A percentile compares a stretch with the other conserved stretches of the same genome.
phyloP scores from a whole-genome alignment of 2,329 filamentous ascomycete species.

The Claviceps arundinis region DNA sequence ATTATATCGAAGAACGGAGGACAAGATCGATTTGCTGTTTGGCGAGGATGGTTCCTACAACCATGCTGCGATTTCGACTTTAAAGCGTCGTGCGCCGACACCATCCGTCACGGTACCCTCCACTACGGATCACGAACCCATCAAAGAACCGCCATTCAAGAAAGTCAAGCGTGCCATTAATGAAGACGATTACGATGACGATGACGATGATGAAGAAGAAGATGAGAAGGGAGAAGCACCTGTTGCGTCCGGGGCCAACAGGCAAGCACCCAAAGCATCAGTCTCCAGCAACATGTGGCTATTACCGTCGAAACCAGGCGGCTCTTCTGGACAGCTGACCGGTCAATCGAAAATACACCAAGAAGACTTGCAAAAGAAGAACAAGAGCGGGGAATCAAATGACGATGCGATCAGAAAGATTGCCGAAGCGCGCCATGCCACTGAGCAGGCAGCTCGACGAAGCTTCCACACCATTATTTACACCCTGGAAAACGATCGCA shows the following conservation, averaged over 20 bases:
- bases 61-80: conserved; percentile 37
- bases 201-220: conserved; percentile 73
- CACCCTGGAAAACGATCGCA: conserved; percentile 85
- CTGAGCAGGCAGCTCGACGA: conserved; percentile 76
- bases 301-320: conserved; percentile 58
- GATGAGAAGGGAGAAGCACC: conserved; percentile 45
- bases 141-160: conserved; percentile 53
- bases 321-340: conserved; percentile 45
- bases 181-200: conserved; percentile 76
- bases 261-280: conserved; percentile 34
- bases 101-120: conserved; percentile 33
- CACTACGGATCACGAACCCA: conserved; percentile 44
- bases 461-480: conserved; percentile 93
- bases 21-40: conserved; percentile 67
- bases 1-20: conserved; percentile 64
- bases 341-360: conserved; percentile 37
- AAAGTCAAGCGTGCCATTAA: conserved; percentile 66
- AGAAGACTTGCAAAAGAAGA: conserved; percentile 34
- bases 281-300: conserved; percentile 45
- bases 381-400: conserved; percentile 42
- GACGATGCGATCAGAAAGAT: conserved; percentile 88
- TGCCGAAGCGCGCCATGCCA: conserved; percentile 81
- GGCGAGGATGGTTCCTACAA: conserved; percentile 41
- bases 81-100: conserved; percentile 28
- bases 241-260: conserved; percentile 28